Conservation (phyloP, 306 rosid species). For the Begonia fuchsioides region DNA sequence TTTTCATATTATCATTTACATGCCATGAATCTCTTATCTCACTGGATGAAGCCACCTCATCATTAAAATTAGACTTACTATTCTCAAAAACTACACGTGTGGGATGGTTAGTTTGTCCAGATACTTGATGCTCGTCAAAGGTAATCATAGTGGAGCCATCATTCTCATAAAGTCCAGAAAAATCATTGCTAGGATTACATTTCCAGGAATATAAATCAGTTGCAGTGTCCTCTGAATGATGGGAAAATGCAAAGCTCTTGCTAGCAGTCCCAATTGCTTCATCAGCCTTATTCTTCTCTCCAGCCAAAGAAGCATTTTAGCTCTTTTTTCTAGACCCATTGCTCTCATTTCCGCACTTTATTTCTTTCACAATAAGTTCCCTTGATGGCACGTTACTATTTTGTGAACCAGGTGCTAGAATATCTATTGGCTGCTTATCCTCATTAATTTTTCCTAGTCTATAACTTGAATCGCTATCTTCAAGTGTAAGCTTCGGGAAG, state of each 20-base stretch:
- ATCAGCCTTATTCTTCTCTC: conserved; percentile 42
- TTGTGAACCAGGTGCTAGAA: conserved; percentile 21
- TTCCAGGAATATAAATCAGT: conserved; percentile 73
- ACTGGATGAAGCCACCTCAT: conserved; percentile 14
- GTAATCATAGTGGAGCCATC: conserved; percentile 22
- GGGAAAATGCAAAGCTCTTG: conserved; percentile 46
- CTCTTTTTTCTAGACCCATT: conserved; percentile 54
- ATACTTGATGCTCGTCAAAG: conserved; percentile 23
- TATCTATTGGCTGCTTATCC: conserved; percentile 26
- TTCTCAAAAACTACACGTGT: conserved; percentile 22
- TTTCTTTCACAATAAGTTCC: conserved; percentile 87
- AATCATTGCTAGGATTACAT: conserved; percentile 23
- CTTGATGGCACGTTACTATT: conserved; percentile 41
- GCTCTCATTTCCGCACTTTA: conserved; percentile 67
- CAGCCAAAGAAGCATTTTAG: conserved; percentile 35
- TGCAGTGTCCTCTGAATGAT: conserved; percentile 48
- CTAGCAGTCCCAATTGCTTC: conserved; percentile 51
- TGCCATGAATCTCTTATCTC: conserved; percentile 44
- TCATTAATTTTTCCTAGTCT: conserved; percentile 32
- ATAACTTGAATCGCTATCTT: conserved; percentile 26
- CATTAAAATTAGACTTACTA: conserved; percentile 17
- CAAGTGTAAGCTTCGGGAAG: conserved; percentile 55
- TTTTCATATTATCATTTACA: conserved; percentile 47
- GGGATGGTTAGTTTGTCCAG: conserved; percentile 27
- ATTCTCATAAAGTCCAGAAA: conserved; percentile 28